Evolutionary conservation across 768 basidiomycete species (phyloP), one percentile per base, ranked within the genome.

Genomic region (Tricholoma furcatifolium): DNA sequence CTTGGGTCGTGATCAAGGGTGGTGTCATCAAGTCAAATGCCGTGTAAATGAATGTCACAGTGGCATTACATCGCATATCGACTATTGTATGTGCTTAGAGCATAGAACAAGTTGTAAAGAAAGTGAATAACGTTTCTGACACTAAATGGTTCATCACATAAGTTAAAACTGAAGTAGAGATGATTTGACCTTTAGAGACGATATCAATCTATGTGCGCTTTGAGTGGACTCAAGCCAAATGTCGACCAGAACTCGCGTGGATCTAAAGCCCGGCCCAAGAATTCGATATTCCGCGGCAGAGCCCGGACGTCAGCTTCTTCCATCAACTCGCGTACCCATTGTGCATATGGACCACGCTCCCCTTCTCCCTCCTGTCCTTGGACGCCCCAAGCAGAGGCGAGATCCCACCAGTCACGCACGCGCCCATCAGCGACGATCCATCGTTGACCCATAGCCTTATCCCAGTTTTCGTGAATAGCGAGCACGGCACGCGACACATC

Each of bases 321-420:
- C 80, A 85, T 82, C 30, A 85, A 67, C 64, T 84, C 81, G 12
- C 71, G 68, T 1, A 84, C 83, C 85, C 85, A 86, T 14, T 46
- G 51, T 0, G 76, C 62, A 36, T 80, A 77, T 17, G 74, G 71
- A 3, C 75, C 75, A 20, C 57, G 51, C 9, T 63, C 62, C 32
- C 62, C 56, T 6, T 63, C 56, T 6, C 63, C 61, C 36, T 18
- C 18, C 23, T 15, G 30, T 4, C 10, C 2, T 23, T 4, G 10
- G 6, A 4, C 3, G 8, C 76, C 80, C 82, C 82, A 85, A 3
- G 79, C 76, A 6, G 76, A 76, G 1, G 78, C 80, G 4, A 85
- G 69, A 58, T 85, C 81, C 83, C 83, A 86, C 84, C 84, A 86
- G 62, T 87, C 84, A 60, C 84, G 83, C 35, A 82, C 75, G 6